These are phyloP conservation scores for Schwanniomyces polymorphus DNA, from an alignment of 805 yeast genomes.

Conservation along the genomic window DNA sequence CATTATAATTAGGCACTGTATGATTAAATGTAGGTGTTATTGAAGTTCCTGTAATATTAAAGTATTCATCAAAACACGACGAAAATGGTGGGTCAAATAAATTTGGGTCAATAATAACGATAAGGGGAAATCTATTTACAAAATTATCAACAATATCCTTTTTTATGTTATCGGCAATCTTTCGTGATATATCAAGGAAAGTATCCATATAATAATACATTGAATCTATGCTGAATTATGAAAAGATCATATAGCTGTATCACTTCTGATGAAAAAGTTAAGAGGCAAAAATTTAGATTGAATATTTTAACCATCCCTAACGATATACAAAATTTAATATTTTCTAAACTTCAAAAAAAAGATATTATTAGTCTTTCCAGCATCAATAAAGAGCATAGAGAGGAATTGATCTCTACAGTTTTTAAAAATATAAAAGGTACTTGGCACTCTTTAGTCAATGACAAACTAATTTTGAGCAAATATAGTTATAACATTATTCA, in stretches of 20 bases:
- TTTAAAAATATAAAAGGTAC: conserved; percentile 4
- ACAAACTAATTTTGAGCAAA: conserved; percentile 2
- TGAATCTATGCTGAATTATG: background rate
- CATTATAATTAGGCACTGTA: background rate
- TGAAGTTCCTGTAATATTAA: conserved; percentile 5
- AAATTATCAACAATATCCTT: conserved; percentile 2
- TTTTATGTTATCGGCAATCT: background rate
- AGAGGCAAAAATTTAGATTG: background rate
- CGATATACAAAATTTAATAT: conserved; percentile 5
- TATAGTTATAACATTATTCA: conserved; percentile 6
- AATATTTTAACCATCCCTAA: conserved; percentile 3
- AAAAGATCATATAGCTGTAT: background rate
- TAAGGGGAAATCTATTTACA: conserved; percentile 3
- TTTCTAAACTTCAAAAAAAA: background rate
- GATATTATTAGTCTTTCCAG: conserved; percentile 4
- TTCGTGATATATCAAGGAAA: background rate
- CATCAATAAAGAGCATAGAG: conserved; percentile 1
- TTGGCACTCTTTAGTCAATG: conserved; percentile 3
- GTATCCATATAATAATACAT: background rate
- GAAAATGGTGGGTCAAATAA: conserved; percentile 27
- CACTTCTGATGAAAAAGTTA: background rate
- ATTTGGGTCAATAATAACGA: conserved; percentile 19
- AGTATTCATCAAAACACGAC: conserved; percentile 12
- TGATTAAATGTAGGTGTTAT: background rate
- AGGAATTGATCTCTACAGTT: background rate